phyloP scores from a whole-genome alignment of 148 eudicot genomes.

The Amaranthus palmeri region DNA sequence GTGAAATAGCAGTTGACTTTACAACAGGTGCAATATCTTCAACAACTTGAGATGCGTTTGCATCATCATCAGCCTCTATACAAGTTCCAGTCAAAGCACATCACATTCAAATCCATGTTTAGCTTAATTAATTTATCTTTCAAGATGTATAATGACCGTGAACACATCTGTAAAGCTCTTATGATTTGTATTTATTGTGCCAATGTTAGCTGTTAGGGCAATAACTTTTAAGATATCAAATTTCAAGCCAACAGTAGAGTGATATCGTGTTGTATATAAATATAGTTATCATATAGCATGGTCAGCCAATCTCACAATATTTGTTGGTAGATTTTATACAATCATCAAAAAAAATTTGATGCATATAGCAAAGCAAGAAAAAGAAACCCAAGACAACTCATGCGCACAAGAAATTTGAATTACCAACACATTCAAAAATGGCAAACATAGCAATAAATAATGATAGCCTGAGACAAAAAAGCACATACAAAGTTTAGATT shows the following conservation, averaged over 20 bases:
- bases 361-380: background rate
- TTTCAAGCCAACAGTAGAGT: background rate
- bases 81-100: background rate
- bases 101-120: background rate
- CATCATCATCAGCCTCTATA: slow-evolving; percentile 46
- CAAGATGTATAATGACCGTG: background rate
- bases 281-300: too few species aligned
- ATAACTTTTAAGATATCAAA: background rate
- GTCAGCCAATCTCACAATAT: too few species aligned
- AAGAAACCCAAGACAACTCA: background rate
- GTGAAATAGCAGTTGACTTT: slow-evolving; percentile 58
- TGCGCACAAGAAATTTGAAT: background rate
- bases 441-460: background rate
- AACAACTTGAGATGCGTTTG: slow-evolving; percentile 34
- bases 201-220: too few species aligned
- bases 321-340: too few species aligned
- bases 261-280: background rate
- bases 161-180: too few species aligned
- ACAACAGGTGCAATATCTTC: slow-evolving; percentile 56
- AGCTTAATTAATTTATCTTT: background rate
- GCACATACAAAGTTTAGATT: too few species aligned
- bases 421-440: background rate
- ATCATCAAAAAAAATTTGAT: too few species aligned
- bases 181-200: too few species aligned
- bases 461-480: too few species aligned